A percentile compares a stretch with the other conserved stretches of the same genome.
phyloP scores from a whole-genome alignment of 768 basidiomycete genomes.

The Chiua virens region DNA sequence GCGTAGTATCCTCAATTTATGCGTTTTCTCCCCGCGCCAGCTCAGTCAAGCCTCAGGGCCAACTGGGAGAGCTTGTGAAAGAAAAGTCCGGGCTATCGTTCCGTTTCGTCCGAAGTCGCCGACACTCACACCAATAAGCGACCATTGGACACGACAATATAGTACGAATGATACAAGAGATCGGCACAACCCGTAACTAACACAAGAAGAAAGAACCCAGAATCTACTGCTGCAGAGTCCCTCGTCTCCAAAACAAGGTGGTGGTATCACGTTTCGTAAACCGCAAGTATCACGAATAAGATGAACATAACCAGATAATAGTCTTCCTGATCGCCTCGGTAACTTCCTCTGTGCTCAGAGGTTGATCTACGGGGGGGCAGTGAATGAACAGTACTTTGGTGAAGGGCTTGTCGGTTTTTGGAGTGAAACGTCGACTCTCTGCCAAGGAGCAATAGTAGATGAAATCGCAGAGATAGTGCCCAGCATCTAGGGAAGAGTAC shows the following conservation, averaged over 20 bases:
- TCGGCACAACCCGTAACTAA: neutral
- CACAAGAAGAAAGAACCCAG: conserved; percentile 2
- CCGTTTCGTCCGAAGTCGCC: conserved; percentile 13
- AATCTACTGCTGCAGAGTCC: conserved; percentile 24
- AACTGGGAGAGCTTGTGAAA: conserved; percentile 8
- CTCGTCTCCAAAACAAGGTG: conserved; percentile 11
- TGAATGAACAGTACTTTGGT: conserved; percentile 65
- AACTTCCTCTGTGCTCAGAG: conserved; percentile 63
- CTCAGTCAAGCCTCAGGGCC: too few species aligned
- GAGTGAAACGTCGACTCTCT: conserved; percentile 51
- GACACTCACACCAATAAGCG: conserved; percentile 2
- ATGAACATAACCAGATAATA: conserved; percentile 55
- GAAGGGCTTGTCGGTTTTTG: conserved; percentile 31
- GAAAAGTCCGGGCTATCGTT: too few species aligned
- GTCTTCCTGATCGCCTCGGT: conserved; percentile 63
- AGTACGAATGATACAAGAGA: neutral
- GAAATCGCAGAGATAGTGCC: conserved; percentile 76
- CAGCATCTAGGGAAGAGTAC: conserved; percentile 72
- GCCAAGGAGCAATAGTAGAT: conserved; percentile 76
- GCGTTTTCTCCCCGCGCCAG: too few species aligned
- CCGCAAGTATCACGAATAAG: conserved; percentile 14
- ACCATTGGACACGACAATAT: neutral
- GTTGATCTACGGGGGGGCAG: conserved; percentile 66
- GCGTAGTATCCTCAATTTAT: too few species aligned
- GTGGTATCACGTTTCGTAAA: conserved; percentile 12